A percentile compares a stretch with the other conserved stretches of the same genome.
phyloP scores from a whole-genome alignment of 169 alveolate species.

The Plasmodium billcollinsi region DNA sequence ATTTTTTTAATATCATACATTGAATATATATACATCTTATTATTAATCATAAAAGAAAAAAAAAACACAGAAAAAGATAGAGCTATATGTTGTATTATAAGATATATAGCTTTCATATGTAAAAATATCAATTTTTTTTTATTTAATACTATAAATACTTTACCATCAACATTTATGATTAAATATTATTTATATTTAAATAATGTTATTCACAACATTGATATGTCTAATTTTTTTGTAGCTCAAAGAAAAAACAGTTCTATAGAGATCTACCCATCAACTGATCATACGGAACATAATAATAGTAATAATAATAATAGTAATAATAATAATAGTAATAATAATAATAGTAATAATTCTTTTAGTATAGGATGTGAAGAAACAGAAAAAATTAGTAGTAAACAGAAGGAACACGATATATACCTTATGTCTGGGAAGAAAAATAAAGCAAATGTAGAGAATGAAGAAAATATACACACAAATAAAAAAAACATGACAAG shows the following conservation, averaged over 20 bases:
- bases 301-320: not conserved
- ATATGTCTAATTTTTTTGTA: too few species aligned
- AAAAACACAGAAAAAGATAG: conserved; percentile 58
- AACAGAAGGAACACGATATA: too few species aligned
- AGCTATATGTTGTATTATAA: conserved; percentile 64
- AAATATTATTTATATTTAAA: conserved; percentile 62
- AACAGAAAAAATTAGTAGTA: too few species aligned
- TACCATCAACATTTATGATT: conserved; percentile 45
- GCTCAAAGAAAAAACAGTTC: not conserved
- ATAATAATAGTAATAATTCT: too few species aligned
- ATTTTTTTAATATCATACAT: conserved; percentile 55
- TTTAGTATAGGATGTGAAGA: too few species aligned
- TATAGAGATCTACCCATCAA: not conserved
- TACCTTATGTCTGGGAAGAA: too few species aligned
- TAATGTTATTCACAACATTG: conserved; percentile 2
- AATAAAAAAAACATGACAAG: too few species aligned
- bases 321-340: not conserved
- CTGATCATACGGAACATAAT: not conserved
- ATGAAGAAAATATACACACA: too few species aligned
- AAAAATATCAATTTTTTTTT: conserved; percentile 71
- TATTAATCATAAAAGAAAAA: conserved; percentile 56
- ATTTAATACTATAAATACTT: conserved; percentile 45
- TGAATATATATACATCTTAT: conserved; percentile 63
- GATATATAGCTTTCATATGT: conserved; percentile 75
- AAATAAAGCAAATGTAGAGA: too few species aligned